Evolutionary conservation across 306 rosid genomes (phyloP).

Genomic region (Pterocarpus santalinus): DNA sequence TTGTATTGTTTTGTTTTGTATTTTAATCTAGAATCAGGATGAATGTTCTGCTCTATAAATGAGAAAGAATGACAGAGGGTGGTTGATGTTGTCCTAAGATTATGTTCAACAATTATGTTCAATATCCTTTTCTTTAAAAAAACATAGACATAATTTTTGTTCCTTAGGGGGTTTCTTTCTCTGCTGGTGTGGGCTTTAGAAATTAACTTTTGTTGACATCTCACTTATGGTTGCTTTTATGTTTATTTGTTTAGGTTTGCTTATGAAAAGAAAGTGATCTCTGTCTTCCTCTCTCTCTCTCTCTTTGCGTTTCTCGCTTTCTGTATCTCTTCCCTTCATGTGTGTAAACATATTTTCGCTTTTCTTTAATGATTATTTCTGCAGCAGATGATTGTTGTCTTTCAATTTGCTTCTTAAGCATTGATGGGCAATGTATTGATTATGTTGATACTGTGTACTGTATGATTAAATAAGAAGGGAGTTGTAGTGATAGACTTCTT

Average conservation of each 20-base stretch:
- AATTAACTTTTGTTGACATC: conserved; percentile 15
- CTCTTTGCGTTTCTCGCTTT: neutral
- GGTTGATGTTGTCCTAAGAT: conserved; percentile 33
- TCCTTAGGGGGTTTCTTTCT: conserved; percentile 25
- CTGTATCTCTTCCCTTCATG: neutral
- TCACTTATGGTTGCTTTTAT: conserved; percentile 23
- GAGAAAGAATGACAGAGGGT: conserved; percentile 32
- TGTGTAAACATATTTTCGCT: conserved; percentile 25
- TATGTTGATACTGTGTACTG: conserved; percentile 34
- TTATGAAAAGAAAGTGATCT: conserved; percentile 20
- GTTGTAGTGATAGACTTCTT: neutral
- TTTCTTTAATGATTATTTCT: conserved; percentile 24
- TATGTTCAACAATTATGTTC: conserved; percentile 43
- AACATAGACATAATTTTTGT: conserved; percentile 1
- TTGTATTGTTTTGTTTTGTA: neutral
- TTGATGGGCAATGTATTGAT: conserved; percentile 33
- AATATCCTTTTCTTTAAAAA: conserved; percentile 10
- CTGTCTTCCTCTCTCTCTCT: conserved; percentile 22
- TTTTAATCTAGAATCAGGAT: conserved; percentile 26
- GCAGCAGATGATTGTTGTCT: conserved; percentile 26
- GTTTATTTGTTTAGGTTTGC: conserved; percentile 36
- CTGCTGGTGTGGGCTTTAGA: conserved; percentile 18
- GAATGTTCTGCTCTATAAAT: conserved; percentile 30
- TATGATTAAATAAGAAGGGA: conserved; percentile 36
- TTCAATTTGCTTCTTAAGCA: conserved; percentile 33